A percentile compares a stretch with the other conserved stretches of the same genome.
Conservation (phyloP, 2,329 filamentous ascomycete species). For the Verticillium klebahnii region DNA sequence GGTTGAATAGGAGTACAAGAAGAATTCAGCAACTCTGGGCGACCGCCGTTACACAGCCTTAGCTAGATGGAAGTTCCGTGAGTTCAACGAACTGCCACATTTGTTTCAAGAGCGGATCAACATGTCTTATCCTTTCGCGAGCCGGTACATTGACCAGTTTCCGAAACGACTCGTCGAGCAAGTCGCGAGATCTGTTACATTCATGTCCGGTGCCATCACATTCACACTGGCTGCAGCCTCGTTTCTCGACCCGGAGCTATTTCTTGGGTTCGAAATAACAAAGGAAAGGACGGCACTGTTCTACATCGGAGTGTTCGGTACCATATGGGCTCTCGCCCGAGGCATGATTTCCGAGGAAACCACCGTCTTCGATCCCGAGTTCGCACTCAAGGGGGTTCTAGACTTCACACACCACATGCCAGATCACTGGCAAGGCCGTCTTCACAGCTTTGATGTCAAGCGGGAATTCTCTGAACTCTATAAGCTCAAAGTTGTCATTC, state of each 20-base stretch:
- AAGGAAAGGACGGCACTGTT: conserved; percentile 85
- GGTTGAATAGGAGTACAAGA: conserved; percentile 74
- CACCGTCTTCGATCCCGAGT: conserved; percentile 86
- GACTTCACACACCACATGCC: conserved; percentile 92
- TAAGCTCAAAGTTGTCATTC: conserved; percentile 87
- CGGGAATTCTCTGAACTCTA: conserved; percentile 86
- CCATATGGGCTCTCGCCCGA: conserved; percentile 77
- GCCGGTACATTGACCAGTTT: conserved; percentile 90
- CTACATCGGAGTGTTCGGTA: conserved; percentile 78
- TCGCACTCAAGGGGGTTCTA: conserved; percentile 81
- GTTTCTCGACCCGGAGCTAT: conserved; percentile 84
- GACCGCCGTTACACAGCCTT: conserved; percentile 87
- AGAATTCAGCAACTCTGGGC: conserved; percentile 83
- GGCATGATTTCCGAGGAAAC: conserved; percentile 85
- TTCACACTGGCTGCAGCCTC: conserved; percentile 81
- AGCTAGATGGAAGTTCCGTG: conserved; percentile 96
- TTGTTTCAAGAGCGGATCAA: conserved; percentile 85
- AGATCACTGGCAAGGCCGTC: conserved; percentile 77
- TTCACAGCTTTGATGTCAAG: conserved; percentile 94
- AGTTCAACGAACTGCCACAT: conserved; percentile 95
- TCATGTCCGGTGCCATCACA: conserved; percentile 80
- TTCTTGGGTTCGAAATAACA: conserved; percentile 88
- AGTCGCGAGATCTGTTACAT: conserved; percentile 76
- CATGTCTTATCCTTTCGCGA: conserved; percentile 92
- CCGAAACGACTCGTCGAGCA: conserved; percentile 93